phyloP scores from a whole-genome alignment of 495 filamentous ascomycete species.

The Recurvomyces mirabilis region DNA sequence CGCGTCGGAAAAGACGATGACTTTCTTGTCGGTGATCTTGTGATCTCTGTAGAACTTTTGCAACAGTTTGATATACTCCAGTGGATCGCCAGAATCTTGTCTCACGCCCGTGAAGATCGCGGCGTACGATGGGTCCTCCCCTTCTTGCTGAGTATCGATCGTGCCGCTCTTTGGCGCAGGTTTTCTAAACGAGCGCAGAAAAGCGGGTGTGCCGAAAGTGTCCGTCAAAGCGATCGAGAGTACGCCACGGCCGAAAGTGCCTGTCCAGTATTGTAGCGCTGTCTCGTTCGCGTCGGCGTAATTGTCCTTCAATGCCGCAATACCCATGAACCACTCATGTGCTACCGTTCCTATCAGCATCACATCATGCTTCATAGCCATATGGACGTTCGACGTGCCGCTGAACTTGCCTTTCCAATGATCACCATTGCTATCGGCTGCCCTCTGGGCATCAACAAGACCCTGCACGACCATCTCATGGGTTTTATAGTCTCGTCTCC shows the following conservation, averaged over 20 bases:
- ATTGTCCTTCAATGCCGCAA: conserved; percentile 80
- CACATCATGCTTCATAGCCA: conserved; percentile 81
- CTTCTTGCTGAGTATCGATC: conserved; percentile 10
- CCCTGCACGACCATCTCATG: conserved; percentile 86
- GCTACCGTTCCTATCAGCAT: conserved; percentile 85
- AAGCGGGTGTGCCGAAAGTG: conserved; percentile 88
- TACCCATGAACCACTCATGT: conserved; percentile 99
- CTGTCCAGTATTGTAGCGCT: conserved; percentile 75
- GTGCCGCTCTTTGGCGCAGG: conserved; percentile 28
- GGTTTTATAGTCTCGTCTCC: conserved; percentile 85
- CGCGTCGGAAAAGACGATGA: conserved; percentile 94
- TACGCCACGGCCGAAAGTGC: conserved; percentile 78
- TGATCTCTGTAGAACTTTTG: conserved; percentile 72
- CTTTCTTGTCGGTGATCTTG: conserved; percentile 72
- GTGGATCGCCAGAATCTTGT: conserved; percentile 89
- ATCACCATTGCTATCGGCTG: conserved; percentile 40
- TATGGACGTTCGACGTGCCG: conserved; percentile 93
- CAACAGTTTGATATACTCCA: conserved; percentile 69
- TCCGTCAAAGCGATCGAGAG: conserved; percentile 92
- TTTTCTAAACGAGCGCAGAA: conserved; percentile 72
- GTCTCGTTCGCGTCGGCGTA: conserved; percentile 74
- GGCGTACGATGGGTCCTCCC: conserved; percentile 52
- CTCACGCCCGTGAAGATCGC: conserved; percentile 77
- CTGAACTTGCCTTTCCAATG: conserved; percentile 60
- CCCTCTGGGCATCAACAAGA: conserved; percentile 58